phyloP scores from a whole-genome alignment of 2,329 filamentous ascomycete species.

The Cytospora piceicola region DNA sequence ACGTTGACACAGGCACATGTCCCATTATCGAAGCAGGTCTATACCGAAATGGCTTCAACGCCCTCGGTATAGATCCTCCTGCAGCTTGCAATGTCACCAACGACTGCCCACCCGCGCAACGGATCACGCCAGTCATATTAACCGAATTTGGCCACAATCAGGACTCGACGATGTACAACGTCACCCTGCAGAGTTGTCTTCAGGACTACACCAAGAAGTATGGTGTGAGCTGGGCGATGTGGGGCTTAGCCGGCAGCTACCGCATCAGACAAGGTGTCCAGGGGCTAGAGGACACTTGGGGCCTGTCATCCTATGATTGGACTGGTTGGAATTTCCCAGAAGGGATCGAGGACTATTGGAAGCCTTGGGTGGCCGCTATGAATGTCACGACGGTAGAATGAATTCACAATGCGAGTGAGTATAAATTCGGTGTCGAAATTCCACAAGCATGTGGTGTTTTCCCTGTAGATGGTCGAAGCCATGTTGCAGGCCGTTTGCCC shows the following conservation, averaged over 20 bases:
- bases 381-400: slow-evolving; percentile 33
- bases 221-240: slow-evolving; percentile 53
- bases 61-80: slow-evolving; percentile 45
- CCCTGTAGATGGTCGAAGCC: background rate
- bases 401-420: background rate
- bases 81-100: slow-evolving; percentile 46
- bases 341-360: slow-evolving; percentile 53
- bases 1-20: slow-evolving; percentile 51
- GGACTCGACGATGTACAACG: slow-evolving; percentile 46
- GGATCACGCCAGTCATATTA: slow-evolving; percentile 51
- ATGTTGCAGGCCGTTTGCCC: background rate
- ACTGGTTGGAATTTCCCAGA: slow-evolving; percentile 49
- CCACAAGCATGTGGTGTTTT: background rate
- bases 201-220: slow-evolving; percentile 49
- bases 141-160: slow-evolving; percentile 53
- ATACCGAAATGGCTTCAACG: slow-evolving; percentile 56
- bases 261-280: slow-evolving; percentile 50
- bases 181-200: slow-evolving; percentile 52
- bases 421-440: background rate
- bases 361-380: slow-evolving; percentile 53
- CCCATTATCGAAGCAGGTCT: slow-evolving; percentile 51
- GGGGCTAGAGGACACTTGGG: slow-evolving; percentile 52
- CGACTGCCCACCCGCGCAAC: slow-evolving; percentile 42
- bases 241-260: slow-evolving; percentile 53
- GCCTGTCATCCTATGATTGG: slow-evolving; percentile 51